Conservation (phyloP, 2,329 filamentous ascomycete species). For the Xylariomycetidae sp. region DNA sequence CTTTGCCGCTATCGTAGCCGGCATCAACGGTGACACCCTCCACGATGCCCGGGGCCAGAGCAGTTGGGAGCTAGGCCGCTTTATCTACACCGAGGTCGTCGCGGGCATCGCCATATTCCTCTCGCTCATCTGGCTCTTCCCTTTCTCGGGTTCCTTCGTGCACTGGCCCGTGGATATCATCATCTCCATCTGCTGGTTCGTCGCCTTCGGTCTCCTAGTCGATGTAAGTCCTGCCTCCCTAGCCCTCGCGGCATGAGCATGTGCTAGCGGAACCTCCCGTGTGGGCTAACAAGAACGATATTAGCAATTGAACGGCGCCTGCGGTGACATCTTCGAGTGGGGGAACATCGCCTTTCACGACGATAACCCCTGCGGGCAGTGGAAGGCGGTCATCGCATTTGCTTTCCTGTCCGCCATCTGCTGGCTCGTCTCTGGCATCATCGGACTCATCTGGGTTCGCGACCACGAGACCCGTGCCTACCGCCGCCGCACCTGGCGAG, state of each 20-base stretch:
- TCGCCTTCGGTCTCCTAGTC: conserved; percentile 62
- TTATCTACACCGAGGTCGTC: conserved; percentile 72
- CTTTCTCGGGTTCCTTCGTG: conserved; percentile 62
- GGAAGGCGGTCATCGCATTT: conserved; percentile 69
- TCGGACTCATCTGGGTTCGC: conserved; percentile 53
- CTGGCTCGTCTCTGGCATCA: conserved; percentile 61
- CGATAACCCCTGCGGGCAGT: conserved; percentile 57
- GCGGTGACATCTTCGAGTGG: conserved; percentile 59
- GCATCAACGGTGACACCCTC: conserved; percentile 64
- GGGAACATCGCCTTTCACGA: conserved; percentile 42
- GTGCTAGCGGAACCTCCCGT: neutral
- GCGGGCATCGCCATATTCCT: conserved; percentile 65
- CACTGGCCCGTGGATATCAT: conserved; percentile 69
- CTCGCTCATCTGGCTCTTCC: conserved; percentile 68
- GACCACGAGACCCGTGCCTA: conserved; percentile 31
- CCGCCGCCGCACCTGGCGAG: conserved; percentile 24
- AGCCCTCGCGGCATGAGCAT: no score
- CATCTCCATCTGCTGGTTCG: conserved; percentile 66
- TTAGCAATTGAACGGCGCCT: conserved; percentile 41
- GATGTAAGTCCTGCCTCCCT: conserved; percentile 43
- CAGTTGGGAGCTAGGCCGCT: conserved; percentile 55
- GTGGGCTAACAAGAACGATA: conserved; percentile 7
- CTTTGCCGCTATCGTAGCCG: conserved; percentile 68
- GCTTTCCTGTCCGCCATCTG: conserved; percentile 65
- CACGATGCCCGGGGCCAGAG: conserved; percentile 41